Base-by-base conservation (phyloP, 2,329 filamentous ascomycete species). In the Neonectria hederae region DNA sequence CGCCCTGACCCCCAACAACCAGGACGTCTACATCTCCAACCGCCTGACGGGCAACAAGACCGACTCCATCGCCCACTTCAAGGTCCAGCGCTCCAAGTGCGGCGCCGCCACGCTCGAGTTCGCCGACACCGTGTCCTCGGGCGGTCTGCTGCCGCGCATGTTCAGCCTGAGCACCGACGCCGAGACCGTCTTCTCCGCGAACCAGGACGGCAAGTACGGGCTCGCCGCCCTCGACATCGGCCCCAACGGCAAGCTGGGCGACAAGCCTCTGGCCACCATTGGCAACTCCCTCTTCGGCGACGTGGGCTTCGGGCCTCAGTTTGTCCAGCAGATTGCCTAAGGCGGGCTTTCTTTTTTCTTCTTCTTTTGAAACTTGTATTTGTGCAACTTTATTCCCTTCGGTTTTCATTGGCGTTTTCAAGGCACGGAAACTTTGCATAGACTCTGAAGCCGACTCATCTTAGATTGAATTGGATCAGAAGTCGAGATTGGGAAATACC, bases 11-110 rank as follows among this genome's bases (percentile, higher is more conserved):
- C 70, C 72, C 26, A 80, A 83, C 74, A 77, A 76, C 72, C 74
- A 73, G 67, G 76, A 84, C 74, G 69, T 86, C 19, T 86, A 86
- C 74, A 78, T 86, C 56, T 83, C 83, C 40, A 86, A 86, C 78
- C 83, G 84, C 4, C 67, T 84, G 26, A 82, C 79, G 1, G 83
- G 82, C 57, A 78, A 79, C 38, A 68, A 67, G 3, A 80, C 79
- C 9, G 84, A 86, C 75, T 82, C 76, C 69, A 80, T 86, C 69
- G 78, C 82, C 6, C 81, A 82, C 73, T 84, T 86, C 72, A 74
- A 74, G 69, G 67, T 81, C 45, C 43, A 53, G 9, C 43, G 24
- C 24, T 66, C 64, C 30, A 54, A 65, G 32, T 71, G 62, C 30
- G 70, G 65, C 43, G 66, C 66, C 11, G 59, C 76, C 52, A 74